phyloP scores from a whole-genome alignment of 306 rosid genomes.

The Citrullus amarus region DNA sequence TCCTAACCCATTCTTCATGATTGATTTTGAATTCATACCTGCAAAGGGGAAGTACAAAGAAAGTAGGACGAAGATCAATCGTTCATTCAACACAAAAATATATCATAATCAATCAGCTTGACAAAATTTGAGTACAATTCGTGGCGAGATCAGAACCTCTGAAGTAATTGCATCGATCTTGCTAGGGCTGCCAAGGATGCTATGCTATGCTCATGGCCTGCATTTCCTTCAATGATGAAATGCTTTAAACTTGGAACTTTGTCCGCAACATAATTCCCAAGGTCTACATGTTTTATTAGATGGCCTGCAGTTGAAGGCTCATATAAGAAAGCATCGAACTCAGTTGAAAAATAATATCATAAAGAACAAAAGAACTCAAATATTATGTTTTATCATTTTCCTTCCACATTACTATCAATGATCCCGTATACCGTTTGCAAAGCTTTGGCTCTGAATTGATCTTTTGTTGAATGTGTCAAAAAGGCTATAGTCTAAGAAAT shows the following conservation, averaged over 20 bases:
- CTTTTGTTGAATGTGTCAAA: not conserved
- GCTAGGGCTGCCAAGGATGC: constrained; percentile 80
- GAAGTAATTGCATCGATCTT: constrained; percentile 52
- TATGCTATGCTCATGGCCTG: constrained; percentile 36
- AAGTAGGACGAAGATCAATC: constrained; percentile 3
- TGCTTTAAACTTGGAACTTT: constrained; percentile 59
- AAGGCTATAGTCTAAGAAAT: not conserved
- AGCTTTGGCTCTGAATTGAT: not conserved
- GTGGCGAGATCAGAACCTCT: constrained; percentile 33
- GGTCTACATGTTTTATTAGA: constrained; percentile 41
- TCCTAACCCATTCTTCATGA: constrained; percentile 63
- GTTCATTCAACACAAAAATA: constrained; percentile 3
- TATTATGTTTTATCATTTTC: not conserved
- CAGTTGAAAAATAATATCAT: not conserved
- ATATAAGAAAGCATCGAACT: constrained; percentile 1
- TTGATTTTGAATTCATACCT: constrained; percentile 81
- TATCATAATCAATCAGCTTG: constrained; percentile 2
- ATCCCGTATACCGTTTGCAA: not conserved
- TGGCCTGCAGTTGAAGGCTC: constrained; percentile 31
- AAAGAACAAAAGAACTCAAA: not conserved
- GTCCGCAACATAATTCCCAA: constrained; percentile 56
- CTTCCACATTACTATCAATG: not conserved
- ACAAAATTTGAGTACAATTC: constrained; percentile 4
- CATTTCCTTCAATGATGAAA: constrained; percentile 33
- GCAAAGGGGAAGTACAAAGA: constrained; percentile 10